Evolutionary conservation across 1,284 basidiomycete species (phyloP).

Genomic region (Tylopilus orsonianus): DNA sequence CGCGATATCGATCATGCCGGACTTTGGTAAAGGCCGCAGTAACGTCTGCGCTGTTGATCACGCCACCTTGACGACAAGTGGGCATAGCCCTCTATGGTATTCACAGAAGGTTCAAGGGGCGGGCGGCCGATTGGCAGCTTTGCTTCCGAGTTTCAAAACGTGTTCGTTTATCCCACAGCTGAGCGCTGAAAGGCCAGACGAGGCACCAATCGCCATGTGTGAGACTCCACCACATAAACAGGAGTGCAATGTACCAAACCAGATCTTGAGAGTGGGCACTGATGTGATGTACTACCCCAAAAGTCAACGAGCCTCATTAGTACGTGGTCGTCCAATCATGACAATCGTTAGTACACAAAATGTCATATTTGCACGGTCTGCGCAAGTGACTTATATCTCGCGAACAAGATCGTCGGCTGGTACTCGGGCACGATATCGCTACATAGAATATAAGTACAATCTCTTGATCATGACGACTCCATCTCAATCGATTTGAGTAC

Average conservation of each 20-base stretch:
- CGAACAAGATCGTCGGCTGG: background rate
- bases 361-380: background rate
- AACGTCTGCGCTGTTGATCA: background rate
- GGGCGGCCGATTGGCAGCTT: too few relatives aligned
- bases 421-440: background rate
- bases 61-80: background rate
- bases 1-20: too few relatives aligned
- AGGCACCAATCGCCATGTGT: too few relatives aligned
- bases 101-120: too few relatives aligned
- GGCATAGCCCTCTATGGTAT: too few relatives aligned
- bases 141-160: too few relatives aligned
- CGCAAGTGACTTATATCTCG: background rate
- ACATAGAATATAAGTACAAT: constrained; percentile 6
- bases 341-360: background rate
- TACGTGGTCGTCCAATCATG: background rate
- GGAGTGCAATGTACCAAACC: too few relatives aligned
- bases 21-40: background rate
- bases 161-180: too few relatives aligned
- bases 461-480: constrained; percentile 18
- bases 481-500: constrained; percentile 37
- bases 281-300: too few relatives aligned
- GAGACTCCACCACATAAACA: too few relatives aligned
- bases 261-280: too few relatives aligned
- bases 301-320: background rate
- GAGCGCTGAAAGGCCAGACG: too few relatives aligned